Evolutionary conservation across 1,139 yeast species (phyloP), one percentile per base, ranked within the genome.

Genomic region (Entelexis sorbosivorans): DNA sequence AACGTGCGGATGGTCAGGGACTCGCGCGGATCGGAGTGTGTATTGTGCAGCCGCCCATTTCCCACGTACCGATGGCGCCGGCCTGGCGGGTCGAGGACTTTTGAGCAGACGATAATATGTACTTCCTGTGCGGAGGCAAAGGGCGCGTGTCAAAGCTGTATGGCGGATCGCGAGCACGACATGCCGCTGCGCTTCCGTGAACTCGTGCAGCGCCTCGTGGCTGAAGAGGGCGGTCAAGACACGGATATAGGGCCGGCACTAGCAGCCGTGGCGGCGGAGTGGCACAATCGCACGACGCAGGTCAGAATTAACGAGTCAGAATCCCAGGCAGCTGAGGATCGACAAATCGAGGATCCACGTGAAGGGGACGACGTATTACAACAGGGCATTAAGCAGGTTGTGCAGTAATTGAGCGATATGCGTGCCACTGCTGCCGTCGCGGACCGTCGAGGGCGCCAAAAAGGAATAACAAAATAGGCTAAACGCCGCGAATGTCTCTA

Each of bases 61-160:
- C 81, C 89, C 0, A 81, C 82, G 5, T 88, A 39, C 39, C 45
- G 54, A 5, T 59, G 61, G 61, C 54, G 49, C 20, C 48, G 32
- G 20, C 2, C 32, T 42, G 24, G 44, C 17, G 9, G 46, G 33
- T 4, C 40, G 47, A 13, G 46, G 20, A 19, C 35, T 8, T 19
- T 24, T n/a, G 14, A 22, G 42, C 50, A 17, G 13, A 67, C 71
- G 1, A 52, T 58, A 17, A 76, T 87, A 22, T 88, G 98, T 66
- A 64, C 70, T 38, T 79, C 89, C 0, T 91, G 98, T 67, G 81
- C 96, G 1, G 70, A 79, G 42, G 77, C 82, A 46, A 75, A 82
- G 57, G 82, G 85, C 66, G 83, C 95, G 58, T 91, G 98, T 63
- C 97, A 91, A 64, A 69, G 80, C 22, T 91, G 98, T 64, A 76